Conservation (phyloP, 495 filamentous ascomycete species). For the Aspergillus incahuasiensis region DNA sequence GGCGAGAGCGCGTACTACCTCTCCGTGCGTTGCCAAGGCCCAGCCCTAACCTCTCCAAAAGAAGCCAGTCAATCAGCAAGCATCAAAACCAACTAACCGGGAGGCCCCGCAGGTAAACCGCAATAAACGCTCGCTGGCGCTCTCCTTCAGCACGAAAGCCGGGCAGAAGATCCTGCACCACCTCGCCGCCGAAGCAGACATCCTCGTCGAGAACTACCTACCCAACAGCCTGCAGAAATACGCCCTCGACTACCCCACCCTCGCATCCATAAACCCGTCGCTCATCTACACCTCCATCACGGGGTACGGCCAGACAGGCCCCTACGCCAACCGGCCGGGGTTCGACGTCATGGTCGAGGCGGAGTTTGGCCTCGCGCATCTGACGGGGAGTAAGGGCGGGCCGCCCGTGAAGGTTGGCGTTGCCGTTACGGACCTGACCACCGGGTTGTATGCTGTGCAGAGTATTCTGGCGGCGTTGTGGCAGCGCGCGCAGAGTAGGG, state of each 20-base stretch:
- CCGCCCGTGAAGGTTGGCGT: constrained; percentile 96
- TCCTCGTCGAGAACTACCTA: constrained; percentile 95
- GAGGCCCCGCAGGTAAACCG: constrained; percentile 93
- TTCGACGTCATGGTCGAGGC: constrained; percentile 99
- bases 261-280: constrained; percentile 72
- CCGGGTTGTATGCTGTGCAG: constrained; percentile 89
- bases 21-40: constrained; percentile 52
- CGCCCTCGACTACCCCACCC: constrained; percentile 72
- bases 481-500: constrained; percentile 36
- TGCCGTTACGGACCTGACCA: constrained; percentile 93
- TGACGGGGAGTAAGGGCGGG: constrained; percentile 80
- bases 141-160: neutral
- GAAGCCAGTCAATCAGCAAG: too few species aligned
- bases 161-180: constrained; percentile 61
- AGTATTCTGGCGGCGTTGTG: constrained; percentile 84
- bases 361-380: constrained; percentile 97
- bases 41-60: neutral
- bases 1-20: constrained; percentile 97
- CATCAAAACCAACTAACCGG: too few species aligned
- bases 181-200: constrained; percentile 77
- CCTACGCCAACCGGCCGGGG: constrained; percentile 80
- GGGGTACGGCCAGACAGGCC: constrained; percentile 86
- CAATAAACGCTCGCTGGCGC: constrained; percentile 57
- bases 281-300: constrained; percentile 66
- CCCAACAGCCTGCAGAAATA: constrained; percentile 87